These are phyloP conservation scores for Berberis thunbergii DNA, from an alignment of 164 flowering plant genomes.

Conservation along the genomic window DNA sequence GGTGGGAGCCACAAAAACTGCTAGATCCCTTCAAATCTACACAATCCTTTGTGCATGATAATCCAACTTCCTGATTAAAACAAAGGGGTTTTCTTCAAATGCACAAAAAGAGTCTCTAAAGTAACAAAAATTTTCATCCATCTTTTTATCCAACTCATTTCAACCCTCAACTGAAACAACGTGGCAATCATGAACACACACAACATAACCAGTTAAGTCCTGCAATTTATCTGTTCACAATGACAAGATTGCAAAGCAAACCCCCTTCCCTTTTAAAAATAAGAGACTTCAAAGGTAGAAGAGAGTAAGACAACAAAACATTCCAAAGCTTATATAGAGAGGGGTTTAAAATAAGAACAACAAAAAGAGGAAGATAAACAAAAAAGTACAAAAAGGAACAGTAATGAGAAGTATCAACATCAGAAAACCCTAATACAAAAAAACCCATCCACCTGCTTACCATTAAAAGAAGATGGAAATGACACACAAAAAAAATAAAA, in stretches of 20 bases:
- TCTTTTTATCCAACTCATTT: no score
- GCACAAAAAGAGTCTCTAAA: no score
- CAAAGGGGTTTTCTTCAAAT: neutral
- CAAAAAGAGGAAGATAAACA: neutral
- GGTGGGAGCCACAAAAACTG: conserved; percentile 1
- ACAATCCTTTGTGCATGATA: neutral
- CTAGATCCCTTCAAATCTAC: neutral
- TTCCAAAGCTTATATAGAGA: neutral
- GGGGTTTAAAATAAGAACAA: neutral
- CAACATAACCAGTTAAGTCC: no score
- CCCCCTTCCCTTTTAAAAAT: neutral
- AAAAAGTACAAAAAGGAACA: neutral
- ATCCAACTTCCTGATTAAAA: neutral
- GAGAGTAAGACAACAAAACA: neutral
- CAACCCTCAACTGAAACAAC: neutral
- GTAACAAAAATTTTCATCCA: no score
- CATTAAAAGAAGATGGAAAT: neutral
- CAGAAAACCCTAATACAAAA: conserved; percentile 3
- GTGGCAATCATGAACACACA: neutral
- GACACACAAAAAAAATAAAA: neutral
- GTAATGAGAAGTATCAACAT: conserved; percentile 5
- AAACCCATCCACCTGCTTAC: neutral
- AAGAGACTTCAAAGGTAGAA: neutral
- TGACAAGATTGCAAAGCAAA: neutral
- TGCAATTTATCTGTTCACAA: no score